Evolutionary conservation across 2,329 filamentous ascomycete genomes (phyloP).

Genomic region (Fusarium sp.): DNA sequence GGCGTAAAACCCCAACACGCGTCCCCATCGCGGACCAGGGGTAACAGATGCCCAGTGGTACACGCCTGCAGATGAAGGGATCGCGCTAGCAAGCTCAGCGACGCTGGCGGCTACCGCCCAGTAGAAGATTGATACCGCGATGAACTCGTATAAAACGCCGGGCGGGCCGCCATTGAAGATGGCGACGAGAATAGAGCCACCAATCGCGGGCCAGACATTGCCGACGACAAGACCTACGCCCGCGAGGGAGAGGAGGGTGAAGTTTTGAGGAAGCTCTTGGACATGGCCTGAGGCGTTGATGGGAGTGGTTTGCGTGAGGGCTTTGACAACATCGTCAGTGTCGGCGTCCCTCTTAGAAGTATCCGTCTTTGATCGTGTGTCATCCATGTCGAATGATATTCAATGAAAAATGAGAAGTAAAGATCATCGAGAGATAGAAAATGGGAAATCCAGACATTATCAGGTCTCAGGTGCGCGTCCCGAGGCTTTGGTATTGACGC

Average conservation of each 20-base stretch:
- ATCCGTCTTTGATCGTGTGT: constrained; percentile 23
- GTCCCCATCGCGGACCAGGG: constrained; percentile 63
- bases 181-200: constrained; percentile 61
- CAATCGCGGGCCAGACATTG: constrained; percentile 60
- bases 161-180: constrained; percentile 72
- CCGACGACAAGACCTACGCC: constrained; percentile 58
- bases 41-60: constrained; percentile 73
- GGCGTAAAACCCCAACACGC: constrained; percentile 60
- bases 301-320: constrained; percentile 4
- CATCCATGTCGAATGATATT: constrained; percentile 7
- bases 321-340: constrained; percentile 3
- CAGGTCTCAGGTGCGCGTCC: not conserved
- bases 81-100: constrained; percentile 70
- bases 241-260: constrained; percentile 57
- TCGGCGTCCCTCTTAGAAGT: constrained; percentile 17
- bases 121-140: constrained; percentile 63
- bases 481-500: constrained; percentile 9
- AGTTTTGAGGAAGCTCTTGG: constrained; percentile 56
- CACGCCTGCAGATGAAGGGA: constrained; percentile 71
- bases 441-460: not conserved
- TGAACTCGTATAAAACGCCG: constrained; percentile 72
- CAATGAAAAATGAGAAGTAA: not conserved
- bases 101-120: constrained; percentile 69
- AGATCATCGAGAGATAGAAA: not conserved
- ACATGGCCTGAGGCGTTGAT: constrained; percentile 58